A percentile compares a stretch with the other conserved stretches of the same genome.
Conservation (phyloP, 306 rosid genomes). For the Rosa persica region DNA sequence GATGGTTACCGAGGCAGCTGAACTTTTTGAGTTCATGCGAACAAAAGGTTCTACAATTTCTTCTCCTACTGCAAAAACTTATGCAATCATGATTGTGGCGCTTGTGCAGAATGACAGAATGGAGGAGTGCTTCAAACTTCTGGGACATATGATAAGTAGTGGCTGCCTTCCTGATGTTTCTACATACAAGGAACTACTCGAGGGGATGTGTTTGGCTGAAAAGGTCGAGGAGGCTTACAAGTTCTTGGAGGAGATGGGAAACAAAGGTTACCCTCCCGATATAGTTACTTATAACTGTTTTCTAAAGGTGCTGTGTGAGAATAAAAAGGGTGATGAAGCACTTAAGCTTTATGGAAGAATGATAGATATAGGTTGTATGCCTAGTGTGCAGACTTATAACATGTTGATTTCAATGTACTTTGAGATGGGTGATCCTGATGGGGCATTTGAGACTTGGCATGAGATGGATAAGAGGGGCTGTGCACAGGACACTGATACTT, state of each 20-base stretch:
- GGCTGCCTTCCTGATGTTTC: conserved; percentile 93
- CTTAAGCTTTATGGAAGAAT: conserved; percentile 59
- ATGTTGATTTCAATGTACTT: conserved; percentile 86
- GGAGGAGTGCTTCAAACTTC: conserved; percentile 66
- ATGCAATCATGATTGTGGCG: conserved; percentile 74
- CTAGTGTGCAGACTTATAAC: conserved; percentile 83
- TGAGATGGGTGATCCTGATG: conserved; percentile 65
- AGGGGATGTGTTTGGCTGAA: conserved; percentile 85
- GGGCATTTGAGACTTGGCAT: conserved; percentile 79
- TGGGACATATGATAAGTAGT: conserved; percentile 67
- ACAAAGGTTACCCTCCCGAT: conserved; percentile 89
- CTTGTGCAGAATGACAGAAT: conserved; percentile 62
- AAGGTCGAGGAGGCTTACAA: conserved; percentile 72
- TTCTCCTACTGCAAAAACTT: conserved; percentile 84
- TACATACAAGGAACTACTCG: conserved; percentile 77
- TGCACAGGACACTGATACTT: conserved; percentile 51
- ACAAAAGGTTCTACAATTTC: conserved; percentile 70
- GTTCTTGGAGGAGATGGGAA: conserved; percentile 91
- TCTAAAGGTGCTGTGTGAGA: conserved; percentile 81
- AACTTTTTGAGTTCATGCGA: conserved; percentile 87
- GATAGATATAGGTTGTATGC: conserved; percentile 64
- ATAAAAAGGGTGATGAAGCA: conserved; percentile 69
- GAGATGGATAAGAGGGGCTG: conserved; percentile 70
- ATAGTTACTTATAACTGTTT: conserved; percentile 87
- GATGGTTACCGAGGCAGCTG: conserved; percentile 66